These are phyloP conservation scores for Jimgerdemannia lactiflua DNA, from an alignment of 192 early-diverging fungal genomes.

Conservation along the genomic window DNA sequence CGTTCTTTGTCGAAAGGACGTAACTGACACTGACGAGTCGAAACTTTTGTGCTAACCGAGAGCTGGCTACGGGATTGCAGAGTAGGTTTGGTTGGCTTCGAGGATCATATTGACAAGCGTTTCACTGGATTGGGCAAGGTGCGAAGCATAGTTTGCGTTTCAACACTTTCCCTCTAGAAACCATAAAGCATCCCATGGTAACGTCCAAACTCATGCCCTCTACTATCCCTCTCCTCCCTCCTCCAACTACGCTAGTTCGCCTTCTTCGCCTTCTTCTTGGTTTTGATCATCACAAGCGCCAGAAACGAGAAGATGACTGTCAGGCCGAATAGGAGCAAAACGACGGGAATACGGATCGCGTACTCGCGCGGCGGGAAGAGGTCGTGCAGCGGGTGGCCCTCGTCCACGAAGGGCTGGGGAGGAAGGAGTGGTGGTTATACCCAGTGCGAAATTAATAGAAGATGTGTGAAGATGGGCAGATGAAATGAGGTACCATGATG, in stretches of 20 bases:
- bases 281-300: constrained; percentile 81
- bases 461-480: too few species aligned
- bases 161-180: too few species aligned
- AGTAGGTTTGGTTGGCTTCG: too few species aligned
- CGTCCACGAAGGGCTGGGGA: constrained; percentile 78
- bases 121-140: too few species aligned
- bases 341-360: constrained; percentile 85
- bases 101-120: too few species aligned
- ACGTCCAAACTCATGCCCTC: too few species aligned
- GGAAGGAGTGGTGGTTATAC: neutral
- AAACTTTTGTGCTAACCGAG: too few species aligned
- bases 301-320: constrained; percentile 77
- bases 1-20: too few species aligned
- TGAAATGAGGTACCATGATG: constrained; percentile 60
- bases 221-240: neutral
- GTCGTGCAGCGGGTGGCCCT: constrained; percentile 63
- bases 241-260: neutral
- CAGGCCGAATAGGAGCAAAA: constrained; percentile 76
- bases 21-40: too few species aligned
- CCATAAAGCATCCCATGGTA: neutral
- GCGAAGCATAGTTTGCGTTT: too few species aligned
- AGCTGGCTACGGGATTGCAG: too few species aligned
- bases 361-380: constrained; percentile 83
- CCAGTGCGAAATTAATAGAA: too few species aligned
- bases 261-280: neutral